These are phyloP conservation scores for Parafenestella ontariensis DNA, from an alignment of 2,329 filamentous ascomycete genomes.

Conservation along the genomic window DNA sequence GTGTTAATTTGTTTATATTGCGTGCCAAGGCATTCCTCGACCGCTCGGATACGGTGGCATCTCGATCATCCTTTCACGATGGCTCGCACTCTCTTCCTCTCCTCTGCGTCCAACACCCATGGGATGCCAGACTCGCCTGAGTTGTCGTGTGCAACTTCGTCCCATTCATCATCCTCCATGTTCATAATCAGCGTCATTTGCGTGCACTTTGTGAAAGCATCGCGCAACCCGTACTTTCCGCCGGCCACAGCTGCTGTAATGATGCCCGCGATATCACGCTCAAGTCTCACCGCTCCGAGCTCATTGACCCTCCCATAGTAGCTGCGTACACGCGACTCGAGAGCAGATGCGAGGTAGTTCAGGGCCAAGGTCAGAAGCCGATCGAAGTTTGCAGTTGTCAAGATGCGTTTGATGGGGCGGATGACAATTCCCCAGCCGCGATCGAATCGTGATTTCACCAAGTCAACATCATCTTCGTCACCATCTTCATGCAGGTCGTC, in stretches of 20 bases:
- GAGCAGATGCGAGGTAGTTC: constrained; percentile 74
- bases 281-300: constrained; percentile 81
- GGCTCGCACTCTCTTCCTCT: constrained; percentile 73
- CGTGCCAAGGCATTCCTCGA: constrained; percentile 19
- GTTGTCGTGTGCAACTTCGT: constrained; percentile 67
- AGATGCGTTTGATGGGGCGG: constrained; percentile 80
- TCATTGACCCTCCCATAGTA: constrained; percentile 81
- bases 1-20: constrained; percentile 22
- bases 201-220: constrained; percentile 75
- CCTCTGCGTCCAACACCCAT: constrained; percentile 76
- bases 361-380: constrained; percentile 78
- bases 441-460: constrained; percentile 81
- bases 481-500: constrained; percentile 51
- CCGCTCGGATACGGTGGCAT: background rate
- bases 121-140: constrained; percentile 66
- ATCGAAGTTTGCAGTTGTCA: constrained; percentile 79
- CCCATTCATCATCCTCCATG: constrained; percentile 97
- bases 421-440: constrained; percentile 86
- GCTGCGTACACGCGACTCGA: constrained; percentile 87
- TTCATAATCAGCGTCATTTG: constrained; percentile 88
- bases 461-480: constrained; percentile 61
- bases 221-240: constrained; percentile 76
- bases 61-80: constrained; percentile 60
- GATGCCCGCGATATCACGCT: constrained; percentile 82
- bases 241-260: constrained; percentile 69